Evolutionary conservation across 805 yeast genomes (phyloP).

Genomic region (Ogataea pilisensis): DNA sequence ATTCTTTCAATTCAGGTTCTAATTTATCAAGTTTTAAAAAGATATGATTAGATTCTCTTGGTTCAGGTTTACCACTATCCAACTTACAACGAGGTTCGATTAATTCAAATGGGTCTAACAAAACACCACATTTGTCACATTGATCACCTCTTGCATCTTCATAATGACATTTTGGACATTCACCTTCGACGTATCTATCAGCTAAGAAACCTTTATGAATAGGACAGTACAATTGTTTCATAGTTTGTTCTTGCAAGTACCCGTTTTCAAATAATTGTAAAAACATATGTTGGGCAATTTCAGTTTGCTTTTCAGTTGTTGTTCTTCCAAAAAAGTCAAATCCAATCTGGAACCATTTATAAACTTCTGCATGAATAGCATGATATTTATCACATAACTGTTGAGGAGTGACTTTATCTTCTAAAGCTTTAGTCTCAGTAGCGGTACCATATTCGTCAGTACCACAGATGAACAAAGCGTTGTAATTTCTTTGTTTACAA

Average conservation of each 20-base stretch:
- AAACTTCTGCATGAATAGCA: conserved; percentile 79
- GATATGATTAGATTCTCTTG: conserved; percentile 78
- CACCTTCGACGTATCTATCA: conserved; percentile 96
- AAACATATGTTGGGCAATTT: conserved; percentile 93
- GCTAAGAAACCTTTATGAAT: conserved; percentile 89
- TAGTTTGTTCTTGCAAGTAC: conserved; percentile 78
- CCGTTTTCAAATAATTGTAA: conserved; percentile 70
- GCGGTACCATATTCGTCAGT: conserved; percentile 99
- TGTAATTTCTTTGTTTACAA: conserved; percentile 83
- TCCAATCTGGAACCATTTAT: conserved; percentile 94
- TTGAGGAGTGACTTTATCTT: conserved; percentile 84
- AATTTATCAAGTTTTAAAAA: conserved; percentile 80
- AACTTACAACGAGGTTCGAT: conserved; percentile 94
- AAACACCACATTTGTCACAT: conserved; percentile 92
- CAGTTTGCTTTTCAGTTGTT: conserved; percentile 86
- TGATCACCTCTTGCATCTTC: conserved; percentile 99
- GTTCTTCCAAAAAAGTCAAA: conserved; percentile 97
- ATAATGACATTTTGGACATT: conserved; percentile 90
- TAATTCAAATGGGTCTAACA: conserved; percentile 89
- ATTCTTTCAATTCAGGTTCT: conserved; percentile 66
- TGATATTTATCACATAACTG: conserved; percentile 90
- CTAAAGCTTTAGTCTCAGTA: conserved; percentile 96
- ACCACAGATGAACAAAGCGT: conserved; percentile 86
- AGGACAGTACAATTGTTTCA: conserved; percentile 88
- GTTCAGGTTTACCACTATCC: conserved; percentile 78